Evolutionary conservation across 192 early-diverging fungal genomes (phyloP), one percentile per base, ranked within the genome.

Genomic region (Entomortierella parvispora): DNA sequence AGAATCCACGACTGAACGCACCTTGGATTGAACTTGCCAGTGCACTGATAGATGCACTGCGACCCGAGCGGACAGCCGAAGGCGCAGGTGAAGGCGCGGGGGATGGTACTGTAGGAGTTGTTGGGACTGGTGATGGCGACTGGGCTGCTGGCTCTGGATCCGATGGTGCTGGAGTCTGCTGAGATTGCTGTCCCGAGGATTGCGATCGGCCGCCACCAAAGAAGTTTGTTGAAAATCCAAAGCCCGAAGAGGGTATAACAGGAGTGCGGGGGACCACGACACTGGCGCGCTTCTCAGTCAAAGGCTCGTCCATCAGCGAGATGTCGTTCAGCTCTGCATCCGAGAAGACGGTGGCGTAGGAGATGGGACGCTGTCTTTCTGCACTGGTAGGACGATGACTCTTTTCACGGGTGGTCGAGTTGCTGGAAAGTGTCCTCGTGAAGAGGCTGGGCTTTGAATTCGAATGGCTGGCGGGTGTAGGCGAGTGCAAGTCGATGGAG

Each of bases 241-340:
- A 71, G 12, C 37, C 37, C 3, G 49, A 49, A 3, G 68, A 81
- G 1, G 69, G 56, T 11, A 60, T 74, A 1, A 68, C 62, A 14
- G 70, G 67, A 2, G 68, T 74, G 10, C 55, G 61, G 8, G 56
- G 54, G 17, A 77, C 56, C 37, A 64, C 58, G 11, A 62, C 69
- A 53, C 65, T 75, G 28, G 50, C 62, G 25, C 64, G 66, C 22
- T 80, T 68, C 12, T 54, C 74, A 31, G 25, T 58, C 33, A 44
- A 1, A 7, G 65, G 48, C 18, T 83, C 81, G 57, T 83, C 81
- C 58, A 71, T 48, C 8, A 83, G 50, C 47, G 79, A 80, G 44
- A 83, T 69, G 51, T 83, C 81, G 42, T 80, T 83, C 47, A 83
- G 33, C 50, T 83, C 77, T 26, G 81, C 77, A 64, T 80, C 79